Percentiles rank a stretch among this genome's conserved stretches.
Conservation (phyloP, 2,329 filamentous ascomycete genomes). For the Epichloe typhina region DNA sequence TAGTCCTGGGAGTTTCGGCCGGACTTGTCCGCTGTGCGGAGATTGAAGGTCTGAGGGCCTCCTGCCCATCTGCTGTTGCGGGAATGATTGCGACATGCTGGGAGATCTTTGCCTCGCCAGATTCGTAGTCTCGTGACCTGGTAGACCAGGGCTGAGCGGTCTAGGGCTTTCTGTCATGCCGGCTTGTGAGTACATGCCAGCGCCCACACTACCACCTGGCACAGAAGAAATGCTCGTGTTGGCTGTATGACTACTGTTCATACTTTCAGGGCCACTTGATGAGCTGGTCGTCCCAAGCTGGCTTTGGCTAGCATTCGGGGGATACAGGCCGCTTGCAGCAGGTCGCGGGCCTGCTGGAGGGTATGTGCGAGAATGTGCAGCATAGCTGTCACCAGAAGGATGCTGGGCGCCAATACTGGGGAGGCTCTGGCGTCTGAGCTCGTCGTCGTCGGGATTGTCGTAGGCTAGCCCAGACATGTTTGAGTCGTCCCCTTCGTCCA, state of each 20-base stretch:
- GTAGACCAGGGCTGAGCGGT: conserved; percentile 55
- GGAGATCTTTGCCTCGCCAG: conserved; percentile 48
- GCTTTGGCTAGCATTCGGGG: conserved; percentile 47
- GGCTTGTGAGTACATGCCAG: conserved; percentile 55
- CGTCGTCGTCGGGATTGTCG: conserved; percentile 45
- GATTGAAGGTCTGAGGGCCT: conserved; percentile 42
- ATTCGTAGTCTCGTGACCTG: conserved; percentile 37
- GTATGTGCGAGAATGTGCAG: conserved; percentile 63
- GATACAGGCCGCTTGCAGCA: conserved; percentile 43
- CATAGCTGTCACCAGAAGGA: conserved; percentile 41
- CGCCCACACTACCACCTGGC: conserved; percentile 31
- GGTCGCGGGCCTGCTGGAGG: conserved; percentile 50
- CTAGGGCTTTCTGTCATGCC: conserved; percentile 80
- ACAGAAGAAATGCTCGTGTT: conserved; percentile 37
- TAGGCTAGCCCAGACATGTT: conserved; percentile 45
- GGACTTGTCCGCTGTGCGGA: conserved; percentile 33
- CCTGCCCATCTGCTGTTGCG: conserved; percentile 46
- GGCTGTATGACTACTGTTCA: conserved; percentile 30
- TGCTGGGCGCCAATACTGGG: conserved; percentile 65
- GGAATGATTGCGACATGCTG: conserved; percentile 50
- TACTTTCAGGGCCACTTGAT: conserved; percentile 32
- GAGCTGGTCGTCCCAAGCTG: conserved; percentile 38
- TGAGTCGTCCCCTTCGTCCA: conserved; percentile 39
- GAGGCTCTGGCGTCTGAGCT: conserved; percentile 54
- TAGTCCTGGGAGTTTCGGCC: conserved; percentile 24